phyloP scores from a whole-genome alignment of 2,329 filamentous ascomycete species.

The Hortaea werneckii region DNA sequence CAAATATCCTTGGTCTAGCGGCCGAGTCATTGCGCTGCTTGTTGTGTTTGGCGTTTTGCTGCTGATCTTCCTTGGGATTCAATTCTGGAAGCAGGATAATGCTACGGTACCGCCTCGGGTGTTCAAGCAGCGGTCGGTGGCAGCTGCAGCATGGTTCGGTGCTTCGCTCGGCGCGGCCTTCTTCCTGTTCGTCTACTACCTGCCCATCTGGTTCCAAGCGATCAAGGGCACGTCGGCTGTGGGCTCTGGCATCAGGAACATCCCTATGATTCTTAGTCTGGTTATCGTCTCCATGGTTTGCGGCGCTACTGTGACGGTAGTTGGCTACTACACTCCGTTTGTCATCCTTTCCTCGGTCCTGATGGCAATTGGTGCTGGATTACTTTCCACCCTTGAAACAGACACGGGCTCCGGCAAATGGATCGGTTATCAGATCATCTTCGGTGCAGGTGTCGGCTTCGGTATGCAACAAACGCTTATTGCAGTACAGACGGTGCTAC shows the following conservation, averaged over 20 bases:
- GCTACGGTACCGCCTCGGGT: conserved; percentile 39
- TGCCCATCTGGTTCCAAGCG: conserved; percentile 38
- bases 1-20: conserved; percentile 36
- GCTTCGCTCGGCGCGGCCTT: conserved; percentile 33
- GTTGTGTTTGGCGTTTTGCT: conserved; percentile 35
- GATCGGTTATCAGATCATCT: conserved; percentile 30
- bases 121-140: conserved; percentile 35
- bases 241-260: conserved; percentile 39
- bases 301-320: conserved; percentile 29
- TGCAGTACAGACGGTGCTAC: conserved; percentile 36
- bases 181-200: conserved; percentile 36
- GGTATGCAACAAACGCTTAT: conserved; percentile 41
- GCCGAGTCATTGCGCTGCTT: conserved; percentile 37
- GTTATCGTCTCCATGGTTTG: conserved; percentile 34
- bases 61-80: conserved; percentile 31
- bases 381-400: conserved; percentile 34
- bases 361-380: conserved; percentile 37
- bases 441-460: conserved; percentile 34
- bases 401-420: conserved; percentile 28
- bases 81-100: conserved; percentile 32
- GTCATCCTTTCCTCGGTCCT: conserved; percentile 32
- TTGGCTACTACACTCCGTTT: conserved; percentile 43
- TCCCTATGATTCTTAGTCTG: conserved; percentile 37
- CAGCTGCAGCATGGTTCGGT: conserved; percentile 30
- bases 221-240: conserved; percentile 38